Conservation (phyloP, 1,284 basidiomycete species). For the Fomitopsis palustris region DNA sequence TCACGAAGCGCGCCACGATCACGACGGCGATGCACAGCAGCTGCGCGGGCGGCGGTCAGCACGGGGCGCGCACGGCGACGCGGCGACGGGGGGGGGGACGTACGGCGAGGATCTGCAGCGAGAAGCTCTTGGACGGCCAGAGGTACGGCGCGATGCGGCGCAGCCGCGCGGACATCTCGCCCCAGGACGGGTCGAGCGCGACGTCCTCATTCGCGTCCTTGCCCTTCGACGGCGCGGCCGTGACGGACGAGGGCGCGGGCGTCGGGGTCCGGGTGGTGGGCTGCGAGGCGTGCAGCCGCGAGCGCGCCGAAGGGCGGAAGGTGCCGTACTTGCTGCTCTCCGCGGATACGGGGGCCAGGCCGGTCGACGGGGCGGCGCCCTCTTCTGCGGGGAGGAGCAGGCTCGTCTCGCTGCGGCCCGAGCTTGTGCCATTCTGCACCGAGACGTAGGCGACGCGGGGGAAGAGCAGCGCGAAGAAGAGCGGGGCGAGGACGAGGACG, state of each 20-base stretch:
- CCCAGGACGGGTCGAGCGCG: conserved; percentile 62
- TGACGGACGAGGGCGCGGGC: conserved; percentile 46
- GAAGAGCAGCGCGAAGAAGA: conserved; percentile 50
- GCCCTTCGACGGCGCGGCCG: conserved; percentile 29
- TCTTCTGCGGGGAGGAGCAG: conserved; percentile 49
- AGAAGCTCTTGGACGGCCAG: conserved; percentile 69
- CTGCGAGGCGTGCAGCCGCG: conserved; percentile 46
- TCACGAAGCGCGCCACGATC: conserved; percentile 72
- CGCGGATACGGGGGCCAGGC: conserved; percentile 41
- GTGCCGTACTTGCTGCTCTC: conserved; percentile 72
- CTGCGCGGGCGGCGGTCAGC: conserved; percentile 34
- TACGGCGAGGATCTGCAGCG: conserved; percentile 72
- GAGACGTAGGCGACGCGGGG: conserved; percentile 62
- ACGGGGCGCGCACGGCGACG: conserved; percentile 2
- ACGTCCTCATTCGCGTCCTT: conserved; percentile 52
- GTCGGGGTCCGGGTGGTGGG: conserved; percentile 60
- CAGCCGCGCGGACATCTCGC: conserved; percentile 56
- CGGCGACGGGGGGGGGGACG: conserved; percentile 28
- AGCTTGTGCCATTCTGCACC: conserved; percentile 40
- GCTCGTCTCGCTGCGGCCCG: conserved; percentile 42
- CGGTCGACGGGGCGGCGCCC: conserved; percentile 38
- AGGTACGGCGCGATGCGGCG: conserved; percentile 72
- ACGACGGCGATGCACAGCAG: conserved; percentile 65
- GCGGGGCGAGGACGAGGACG: conserved; percentile 54
- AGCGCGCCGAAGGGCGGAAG: conserved; percentile 48